A percentile compares a stretch with the other conserved stretches of the same genome.
These are phyloP conservation scores for Fusarium zealandicum DNA, from an alignment of 2,329 filamentous ascomycete genomes.

Conservation along the genomic window DNA sequence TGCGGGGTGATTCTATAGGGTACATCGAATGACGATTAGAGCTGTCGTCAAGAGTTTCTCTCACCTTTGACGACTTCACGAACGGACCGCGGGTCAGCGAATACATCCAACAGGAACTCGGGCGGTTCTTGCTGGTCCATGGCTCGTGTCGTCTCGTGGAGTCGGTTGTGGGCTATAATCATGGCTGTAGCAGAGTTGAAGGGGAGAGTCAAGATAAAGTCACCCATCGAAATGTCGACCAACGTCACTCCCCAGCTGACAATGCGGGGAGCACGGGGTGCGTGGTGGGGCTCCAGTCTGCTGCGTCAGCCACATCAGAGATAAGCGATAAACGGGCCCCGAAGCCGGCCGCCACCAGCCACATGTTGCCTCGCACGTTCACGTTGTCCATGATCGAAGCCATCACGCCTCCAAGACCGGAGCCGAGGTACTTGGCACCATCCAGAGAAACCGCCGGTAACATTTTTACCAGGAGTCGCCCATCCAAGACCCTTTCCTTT, in stretches of 20 bases:
- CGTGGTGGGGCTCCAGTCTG: background rate
- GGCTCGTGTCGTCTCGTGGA: constrained; percentile 27
- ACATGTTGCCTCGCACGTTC: background rate
- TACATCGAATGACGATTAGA: constrained; percentile 23
- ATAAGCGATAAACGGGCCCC: background rate
- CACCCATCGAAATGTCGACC: background rate
- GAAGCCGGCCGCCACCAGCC: constrained; percentile 1
- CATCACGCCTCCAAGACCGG: constrained; percentile 2
- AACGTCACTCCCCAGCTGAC: background rate
- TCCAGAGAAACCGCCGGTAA: background rate
- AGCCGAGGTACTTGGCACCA: constrained; percentile 10
- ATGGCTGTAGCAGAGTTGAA: constrained; percentile 17
- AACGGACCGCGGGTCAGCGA: constrained; percentile 87
- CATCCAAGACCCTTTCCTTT: too few species aligned
- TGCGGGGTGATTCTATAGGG: constrained; percentile 33
- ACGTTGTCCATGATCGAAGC: constrained; percentile 6
- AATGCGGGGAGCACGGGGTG: background rate
- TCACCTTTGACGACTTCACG: constrained; percentile 92
- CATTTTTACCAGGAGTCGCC: too few species aligned
- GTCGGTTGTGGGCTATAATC: constrained; percentile 35
- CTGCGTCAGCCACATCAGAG: background rate
- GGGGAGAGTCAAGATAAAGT: background rate
- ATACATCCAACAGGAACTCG: constrained; percentile 93
- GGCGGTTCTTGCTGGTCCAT: constrained; percentile 68
- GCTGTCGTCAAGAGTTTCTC: constrained; percentile 30